Evolutionary conservation across 352 stramenopile species (phyloP), one percentile per base, ranked within the genome.

Genomic region (Globisporangium perplexum): DNA sequence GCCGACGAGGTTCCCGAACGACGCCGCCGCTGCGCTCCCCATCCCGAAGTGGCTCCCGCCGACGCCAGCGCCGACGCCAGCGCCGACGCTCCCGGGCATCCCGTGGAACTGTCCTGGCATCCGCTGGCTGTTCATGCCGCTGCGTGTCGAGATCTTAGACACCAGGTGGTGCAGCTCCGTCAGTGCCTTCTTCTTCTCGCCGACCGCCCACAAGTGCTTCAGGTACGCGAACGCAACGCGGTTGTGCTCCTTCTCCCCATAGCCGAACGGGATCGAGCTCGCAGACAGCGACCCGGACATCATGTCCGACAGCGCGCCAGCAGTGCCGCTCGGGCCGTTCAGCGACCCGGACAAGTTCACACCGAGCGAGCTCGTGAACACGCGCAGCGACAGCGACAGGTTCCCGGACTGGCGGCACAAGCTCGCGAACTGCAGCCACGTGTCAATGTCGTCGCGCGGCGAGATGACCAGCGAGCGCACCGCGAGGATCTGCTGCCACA

Each of bases 401-500:
- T 96, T 96, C 20, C 83, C 84, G 5, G 77, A 95, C 54, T 96
- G 86, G 1, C 90, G 82, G 42, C 88, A 97, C 10, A 98, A 63
- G 44, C 82, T 95, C n/a, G 93, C 90, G 62, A 97, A 97, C 55
- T 97, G 81, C 24, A 98, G 71, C 74, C 92, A 98, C 7, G 89
- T 89, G 20, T 96, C 74, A 12, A 96, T 79, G 53, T 97, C 85
- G 63, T 98, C 88, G n/a, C 84, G 72, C 5, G 83, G 78, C 8
- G 79, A 57, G 11, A 96, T 43, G 30, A 97, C 83, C 14, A 98
- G 72, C 24, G 88, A 86, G 44, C 95, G 88, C 31, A 99, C 88
- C n/a, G 83, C 90, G 31, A 99, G 79, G 42, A 99, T 85, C 47
- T 88, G 74, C 60, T 98, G 90, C 91, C 90, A 97, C 22, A 96